These are phyloP conservation scores for Hyaloscypha hepaticicola DNA, from an alignment of 495 filamentous ascomycete genomes.

Conservation along the genomic window DNA sequence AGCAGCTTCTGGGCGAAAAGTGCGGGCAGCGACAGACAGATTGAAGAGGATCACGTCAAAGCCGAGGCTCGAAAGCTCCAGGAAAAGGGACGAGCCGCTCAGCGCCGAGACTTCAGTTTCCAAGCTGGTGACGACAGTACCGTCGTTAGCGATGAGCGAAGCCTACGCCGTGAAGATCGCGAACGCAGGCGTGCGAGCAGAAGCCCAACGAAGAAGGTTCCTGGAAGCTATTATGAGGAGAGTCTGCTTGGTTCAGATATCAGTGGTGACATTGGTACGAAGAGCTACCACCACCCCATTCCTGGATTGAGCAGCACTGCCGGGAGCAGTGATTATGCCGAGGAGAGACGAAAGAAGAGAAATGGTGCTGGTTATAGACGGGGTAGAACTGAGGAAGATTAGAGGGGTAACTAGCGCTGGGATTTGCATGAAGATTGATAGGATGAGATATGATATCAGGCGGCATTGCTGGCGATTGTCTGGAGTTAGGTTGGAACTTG, in stretches of 20 bases:
- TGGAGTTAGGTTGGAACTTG: slow-evolving; percentile 10
- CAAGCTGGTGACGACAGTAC: slow-evolving; percentile 43
- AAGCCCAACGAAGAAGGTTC: slow-evolving; percentile 31
- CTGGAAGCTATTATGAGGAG: slow-evolving; percentile 21
- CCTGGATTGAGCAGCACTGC: slow-evolving; percentile 59
- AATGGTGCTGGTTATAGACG: slow-evolving; percentile 25
- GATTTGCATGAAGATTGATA: slow-evolving; percentile 8
- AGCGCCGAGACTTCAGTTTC: slow-evolving; percentile 50
- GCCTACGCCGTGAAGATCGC: slow-evolving; percentile 39
- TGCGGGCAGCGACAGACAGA: slow-evolving; percentile 32
- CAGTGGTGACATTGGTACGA: slow-evolving; percentile 68
- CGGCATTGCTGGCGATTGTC: slow-evolving; percentile 18
- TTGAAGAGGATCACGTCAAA: slow-evolving; percentile 42
- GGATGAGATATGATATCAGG: slow-evolving; percentile 17
- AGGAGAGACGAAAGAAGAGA: slow-evolving; percentile 44
- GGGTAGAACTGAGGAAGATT: slow-evolving; percentile 2
- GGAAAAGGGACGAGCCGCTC: slow-evolving; percentile 41
- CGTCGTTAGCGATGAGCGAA: slow-evolving; percentile 40
- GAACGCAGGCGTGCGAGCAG: slow-evolving; percentile 42
- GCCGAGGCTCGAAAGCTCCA: slow-evolving; percentile 47
- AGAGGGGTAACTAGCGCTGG: not conserved
- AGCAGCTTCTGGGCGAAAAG: not conserved
- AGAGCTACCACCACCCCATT: slow-evolving; percentile 77
- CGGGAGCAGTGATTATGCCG: slow-evolving; percentile 44
- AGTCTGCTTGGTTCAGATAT: slow-evolving; percentile 36